phyloP scores from a whole-genome alignment of 1,284 basidiomycete genomes.

The Naganishia sp. region DNA sequence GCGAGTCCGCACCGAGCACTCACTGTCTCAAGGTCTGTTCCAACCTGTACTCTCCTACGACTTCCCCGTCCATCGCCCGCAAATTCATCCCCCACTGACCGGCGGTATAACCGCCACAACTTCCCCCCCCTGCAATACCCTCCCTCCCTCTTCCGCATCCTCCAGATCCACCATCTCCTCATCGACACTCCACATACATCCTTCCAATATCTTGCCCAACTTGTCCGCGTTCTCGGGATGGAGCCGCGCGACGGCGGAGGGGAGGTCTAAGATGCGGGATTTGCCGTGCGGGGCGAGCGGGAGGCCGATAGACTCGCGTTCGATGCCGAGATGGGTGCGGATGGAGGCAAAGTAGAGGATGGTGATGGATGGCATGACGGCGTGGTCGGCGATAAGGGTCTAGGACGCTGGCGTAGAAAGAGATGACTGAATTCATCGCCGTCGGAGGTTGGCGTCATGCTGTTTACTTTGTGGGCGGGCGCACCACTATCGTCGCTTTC shows the following conservation, averaged over 20 bases:
- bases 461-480: no score
- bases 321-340: constrained; percentile 24
- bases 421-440: background rate
- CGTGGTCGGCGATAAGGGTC: background rate
- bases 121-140: constrained; percentile 17
- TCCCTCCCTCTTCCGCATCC: constrained; percentile 12
- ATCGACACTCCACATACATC: constrained; percentile 31
- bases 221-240: constrained; percentile 7
- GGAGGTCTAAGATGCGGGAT: constrained; percentile 7
- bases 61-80: background rate
- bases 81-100: constrained; percentile 28
- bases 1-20: no score
- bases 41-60: background rate
- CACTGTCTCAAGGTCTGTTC: no score
- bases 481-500: no score
- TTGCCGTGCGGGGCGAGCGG: background rate
- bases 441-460: background rate
- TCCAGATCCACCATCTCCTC: constrained; percentile 30
- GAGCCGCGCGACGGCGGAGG: background rate
- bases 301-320: constrained; percentile 14
- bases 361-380: constrained; percentile 19
- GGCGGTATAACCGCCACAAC: constrained; percentile 29
- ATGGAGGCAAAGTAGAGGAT: constrained; percentile 33
- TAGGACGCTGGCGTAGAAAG: background rate
- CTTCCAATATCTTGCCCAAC: constrained; percentile 12